Base-by-base conservation (phyloP, 176 grass and related monocot genomes). In the Zea mays region DNA sequence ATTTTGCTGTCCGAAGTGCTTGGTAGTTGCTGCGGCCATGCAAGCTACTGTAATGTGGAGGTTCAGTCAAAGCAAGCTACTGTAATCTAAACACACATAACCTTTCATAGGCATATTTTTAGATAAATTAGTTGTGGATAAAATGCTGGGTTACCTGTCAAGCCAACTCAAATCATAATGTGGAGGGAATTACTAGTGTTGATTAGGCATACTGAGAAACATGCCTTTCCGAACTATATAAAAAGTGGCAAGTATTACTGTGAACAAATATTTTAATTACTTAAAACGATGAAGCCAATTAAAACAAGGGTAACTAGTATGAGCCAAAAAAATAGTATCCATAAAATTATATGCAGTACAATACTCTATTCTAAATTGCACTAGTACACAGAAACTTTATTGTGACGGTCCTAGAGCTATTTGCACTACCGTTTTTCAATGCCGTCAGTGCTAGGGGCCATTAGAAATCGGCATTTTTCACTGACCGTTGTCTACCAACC, bases 1-100 rank as follows among this genome's bases (percentile, higher is more conserved):
- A 60, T 74, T 14, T 65, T 73, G n/a, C 11, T 57, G 61, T 65
- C 46, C 39, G n/a, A 46, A 14, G 69, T 61, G 58, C 77, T 74
- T 41, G 17, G 74, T 68, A 67, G 5, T 27, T 62, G 52, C 8
- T 75, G 76, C 43, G 56, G 56, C 16, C 71, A 27, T 0, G 27
- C 27, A 27, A 27, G 27, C 27, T 27, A 27, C 27, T 27, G 27
- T 27, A 27, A 27, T 27, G 17, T 63, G 16, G 57, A 17, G 21
- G 57, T 56, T 65, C 17, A 64, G 2, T 37, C 76, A 57, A 9
- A 20, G 54, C 54, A 57, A 57, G 54, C 54, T 57, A 57, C 54
- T 57, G 54, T 57, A 19, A 57, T n/a, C 8, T 19, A 27, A 27
- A 47, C 66, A 47, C 42, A 9, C n/a, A 7, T 45, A 69, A 49